phyloP scores from a whole-genome alignment of 768 basidiomycete genomes.

The Pleurotus cornucopiae region DNA sequence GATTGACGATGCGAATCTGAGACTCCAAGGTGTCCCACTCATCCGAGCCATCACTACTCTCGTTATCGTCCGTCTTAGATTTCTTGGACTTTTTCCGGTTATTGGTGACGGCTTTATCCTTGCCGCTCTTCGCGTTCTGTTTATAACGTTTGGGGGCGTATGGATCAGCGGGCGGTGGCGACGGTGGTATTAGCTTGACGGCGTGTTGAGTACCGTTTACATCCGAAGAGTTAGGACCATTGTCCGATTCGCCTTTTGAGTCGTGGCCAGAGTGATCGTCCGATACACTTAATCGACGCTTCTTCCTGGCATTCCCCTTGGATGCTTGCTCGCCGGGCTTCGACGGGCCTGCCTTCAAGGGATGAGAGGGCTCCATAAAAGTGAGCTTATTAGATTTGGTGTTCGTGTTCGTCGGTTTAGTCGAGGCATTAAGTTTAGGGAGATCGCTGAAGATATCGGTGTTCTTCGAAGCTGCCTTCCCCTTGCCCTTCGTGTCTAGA shows the following conservation, averaged over 20 bases:
- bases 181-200: slow-evolving; percentile 55
- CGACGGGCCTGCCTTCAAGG: background rate
- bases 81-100: slow-evolving; percentile 25
- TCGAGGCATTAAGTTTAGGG: background rate
- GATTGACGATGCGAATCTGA: slow-evolving; percentile 17
- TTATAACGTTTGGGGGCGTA: slow-evolving; percentile 14
- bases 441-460: background rate
- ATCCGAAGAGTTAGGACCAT: background rate
- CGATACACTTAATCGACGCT: slow-evolving; percentile 1
- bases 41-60: slow-evolving; percentile 18
- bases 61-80: slow-evolving; percentile 35
- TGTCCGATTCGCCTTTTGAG: background rate
- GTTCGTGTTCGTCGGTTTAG: background rate
- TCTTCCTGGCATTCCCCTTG: background rate
- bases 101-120: slow-evolving; percentile 27
- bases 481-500: slow-evolving; percentile 8
- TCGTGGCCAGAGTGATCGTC: background rate
- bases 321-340: background rate
- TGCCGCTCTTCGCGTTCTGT: slow-evolving; percentile 26
- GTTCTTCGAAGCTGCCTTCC: background rate
- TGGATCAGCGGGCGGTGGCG: slow-evolving; percentile 50
- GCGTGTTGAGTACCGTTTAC: background rate
- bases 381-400: background rate
- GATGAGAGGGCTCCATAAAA: background rate
- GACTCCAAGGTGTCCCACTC: slow-evolving; percentile 21